Conservation (phyloP, 257 asterid genomes). For the Nemophila menziesii region DNA sequence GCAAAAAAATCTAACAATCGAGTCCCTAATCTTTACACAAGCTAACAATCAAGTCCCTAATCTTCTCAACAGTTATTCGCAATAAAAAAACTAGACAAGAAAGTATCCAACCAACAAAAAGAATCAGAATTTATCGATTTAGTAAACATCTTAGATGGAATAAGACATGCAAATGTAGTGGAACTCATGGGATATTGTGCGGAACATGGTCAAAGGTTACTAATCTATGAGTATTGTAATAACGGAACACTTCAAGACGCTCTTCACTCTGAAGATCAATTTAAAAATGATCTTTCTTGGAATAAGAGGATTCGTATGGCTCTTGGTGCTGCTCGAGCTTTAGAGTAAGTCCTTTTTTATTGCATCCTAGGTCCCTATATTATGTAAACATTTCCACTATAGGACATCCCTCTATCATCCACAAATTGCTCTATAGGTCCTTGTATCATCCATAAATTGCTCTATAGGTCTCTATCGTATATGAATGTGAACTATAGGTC, state of each 20-base stretch:
- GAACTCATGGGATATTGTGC: conserved; percentile 91
- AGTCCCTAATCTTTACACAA: no score
- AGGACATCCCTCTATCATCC: no score
- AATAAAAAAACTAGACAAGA: conserved; percentile 67
- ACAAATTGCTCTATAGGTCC: no score
- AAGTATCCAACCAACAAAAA: conserved; percentile 63
- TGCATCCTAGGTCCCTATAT: no score
- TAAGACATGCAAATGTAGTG: conserved; percentile 90
- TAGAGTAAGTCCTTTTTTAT: conserved; percentile 88
- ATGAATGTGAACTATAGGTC: no score
- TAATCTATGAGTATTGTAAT: conserved; percentile 66
- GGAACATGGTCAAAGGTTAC: conserved; percentile 83
- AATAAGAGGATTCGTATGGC: conserved; percentile 84
- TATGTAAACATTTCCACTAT: no score
- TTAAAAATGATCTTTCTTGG: conserved; percentile 70
- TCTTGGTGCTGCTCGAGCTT: conserved; percentile 96
- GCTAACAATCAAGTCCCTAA: no score
- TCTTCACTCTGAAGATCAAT: conserved; percentile 71
- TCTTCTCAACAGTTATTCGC: conserved; percentile 66
- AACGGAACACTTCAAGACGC: conserved; percentile 84
- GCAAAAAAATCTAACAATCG: no score
- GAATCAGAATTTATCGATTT: conserved; percentile 76
- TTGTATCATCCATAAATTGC: no score
- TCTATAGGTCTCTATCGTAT: no score
- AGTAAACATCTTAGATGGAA: conserved; percentile 58